Evolutionary conservation across 2,329 filamentous ascomycete genomes (phyloP), one percentile per base, ranked within the genome.

Genomic region (Helotiales sp.): DNA sequence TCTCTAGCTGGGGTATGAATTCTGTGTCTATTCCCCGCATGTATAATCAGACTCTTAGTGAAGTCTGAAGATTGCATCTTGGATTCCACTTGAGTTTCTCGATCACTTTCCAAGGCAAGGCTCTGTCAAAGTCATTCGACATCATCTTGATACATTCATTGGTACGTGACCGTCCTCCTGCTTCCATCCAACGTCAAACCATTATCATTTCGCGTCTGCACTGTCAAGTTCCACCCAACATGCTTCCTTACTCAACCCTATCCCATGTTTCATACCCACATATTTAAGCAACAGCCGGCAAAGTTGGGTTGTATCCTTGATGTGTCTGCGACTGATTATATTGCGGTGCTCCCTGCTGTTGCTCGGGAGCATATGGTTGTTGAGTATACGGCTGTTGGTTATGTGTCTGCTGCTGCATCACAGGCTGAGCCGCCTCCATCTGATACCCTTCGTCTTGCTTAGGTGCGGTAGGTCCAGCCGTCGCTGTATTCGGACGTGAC

Each of bases 391-490:
- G 29, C 22, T 19, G 31, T 19, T 34, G 46, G 42, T 12, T 9
- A 15, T 50, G 36, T 42, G 30, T 25, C 22, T 55, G 46, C 19
- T 56, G 47, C 13, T 51, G 48, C 29, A 42, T 36, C 10, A 33
- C 44, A 13, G 36, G 24, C 17, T 56, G 54, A 34, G 55, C n/a
- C 13, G 56, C 31, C 6, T 47, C 52, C 56, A 59, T 59, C 33
- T 42, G 57, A 29, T 52, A 59, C 15, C 57, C 57, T 33, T 53
- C 52, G 27, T 47, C 46, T 42, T 59, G 47, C 19, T 54, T 59
- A 22, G 48, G 57, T 4, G 48, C 42, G 22, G 48, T 25, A n/a
- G 36, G 29, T 24, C 30, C 12, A n/a, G 30, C 29, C 12, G 17
- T 12, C 3, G 47, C 25, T 9, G 25, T 22, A 19, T 24, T 55